phyloP scores from a whole-genome alignment of 352 stramenopile genomes.

The Phytopythium delawarense region DNA sequence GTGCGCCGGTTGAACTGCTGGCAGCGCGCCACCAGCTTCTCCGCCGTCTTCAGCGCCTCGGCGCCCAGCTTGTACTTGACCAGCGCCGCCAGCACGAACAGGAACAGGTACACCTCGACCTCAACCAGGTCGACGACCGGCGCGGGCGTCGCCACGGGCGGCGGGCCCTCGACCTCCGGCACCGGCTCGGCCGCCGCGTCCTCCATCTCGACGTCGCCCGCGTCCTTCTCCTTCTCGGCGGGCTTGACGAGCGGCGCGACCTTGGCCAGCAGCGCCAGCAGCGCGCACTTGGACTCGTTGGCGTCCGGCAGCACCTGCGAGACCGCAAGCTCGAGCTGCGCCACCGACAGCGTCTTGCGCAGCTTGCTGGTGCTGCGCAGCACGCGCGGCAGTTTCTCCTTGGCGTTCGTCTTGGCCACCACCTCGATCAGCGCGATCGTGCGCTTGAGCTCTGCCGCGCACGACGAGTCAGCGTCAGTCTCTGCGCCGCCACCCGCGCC shows the following conservation, averaged over 20 bases:
- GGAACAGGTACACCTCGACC: constrained; percentile 82
- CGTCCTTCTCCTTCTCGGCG: constrained; percentile 13
- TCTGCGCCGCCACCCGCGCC: not conserved
- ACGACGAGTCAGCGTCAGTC: not conserved
- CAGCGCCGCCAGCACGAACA: constrained; percentile 69
- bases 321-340: constrained; percentile 57
- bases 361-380: constrained; percentile 77
- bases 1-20: constrained; percentile 81
- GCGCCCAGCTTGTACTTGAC: constrained; percentile 63
- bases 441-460: constrained; percentile 60
- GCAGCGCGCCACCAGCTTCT: constrained; percentile 53
- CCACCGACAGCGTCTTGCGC: constrained; percentile 66
- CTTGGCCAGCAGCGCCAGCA: constrained; percentile 49
- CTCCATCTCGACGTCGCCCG: constrained; percentile 54
- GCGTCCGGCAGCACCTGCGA: constrained; percentile 53
- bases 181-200: constrained; percentile 22
- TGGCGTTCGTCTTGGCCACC: constrained; percentile 80
- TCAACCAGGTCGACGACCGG: constrained; percentile 74
- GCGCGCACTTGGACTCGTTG: constrained; percentile 50
- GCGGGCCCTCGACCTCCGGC: constrained; percentile 18
- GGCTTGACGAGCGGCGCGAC: constrained; percentile 35
- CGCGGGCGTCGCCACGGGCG: constrained; percentile 2
- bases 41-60: constrained; percentile 49
- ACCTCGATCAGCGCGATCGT: constrained; percentile 65
- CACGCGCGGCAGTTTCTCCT: constrained; percentile 81